These are phyloP conservation scores for Talaromyces sp. DNA, from an alignment of 2,329 filamentous ascomycete species.

Conservation along the genomic window DNA sequence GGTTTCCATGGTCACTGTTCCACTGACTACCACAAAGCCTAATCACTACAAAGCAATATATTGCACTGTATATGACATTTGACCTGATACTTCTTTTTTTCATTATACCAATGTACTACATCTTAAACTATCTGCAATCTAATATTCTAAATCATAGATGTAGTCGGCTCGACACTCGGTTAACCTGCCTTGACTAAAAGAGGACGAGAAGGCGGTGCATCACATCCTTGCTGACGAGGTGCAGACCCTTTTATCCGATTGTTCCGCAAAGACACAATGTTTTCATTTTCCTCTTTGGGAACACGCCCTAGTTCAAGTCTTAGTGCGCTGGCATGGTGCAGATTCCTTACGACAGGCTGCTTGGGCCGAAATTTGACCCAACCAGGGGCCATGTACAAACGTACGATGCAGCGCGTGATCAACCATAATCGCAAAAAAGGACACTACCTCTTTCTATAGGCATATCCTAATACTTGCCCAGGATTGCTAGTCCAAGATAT, in stretches of 20 bases:
- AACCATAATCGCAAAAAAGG: background rate
- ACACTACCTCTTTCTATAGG: background rate
- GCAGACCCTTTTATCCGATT: background rate
- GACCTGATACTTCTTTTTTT: background rate
- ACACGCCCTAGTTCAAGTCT: background rate
- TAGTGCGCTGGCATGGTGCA: background rate
- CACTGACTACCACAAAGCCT: too few relatives aligned
- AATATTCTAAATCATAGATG: background rate
- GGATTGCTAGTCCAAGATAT: background rate
- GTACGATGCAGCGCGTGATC: background rate
- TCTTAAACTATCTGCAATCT: background rate
- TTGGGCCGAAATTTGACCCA: background rate
- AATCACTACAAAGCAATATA: too few relatives aligned
- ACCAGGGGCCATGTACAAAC: background rate
- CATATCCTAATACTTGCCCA: background rate
- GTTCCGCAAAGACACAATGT: background rate
- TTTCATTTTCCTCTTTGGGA: background rate
- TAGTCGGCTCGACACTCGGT: background rate
- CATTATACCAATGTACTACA: background rate
- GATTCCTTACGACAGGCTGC: background rate
- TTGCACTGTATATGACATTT: too few relatives aligned
- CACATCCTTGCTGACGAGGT: background rate
- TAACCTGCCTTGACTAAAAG: background rate
- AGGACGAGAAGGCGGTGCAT: background rate
- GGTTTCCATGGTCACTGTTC: too few relatives aligned